Evolutionary conservation across 2,329 filamentous ascomycete species (phyloP).

Genomic region (Didymella lethalis): DNA sequence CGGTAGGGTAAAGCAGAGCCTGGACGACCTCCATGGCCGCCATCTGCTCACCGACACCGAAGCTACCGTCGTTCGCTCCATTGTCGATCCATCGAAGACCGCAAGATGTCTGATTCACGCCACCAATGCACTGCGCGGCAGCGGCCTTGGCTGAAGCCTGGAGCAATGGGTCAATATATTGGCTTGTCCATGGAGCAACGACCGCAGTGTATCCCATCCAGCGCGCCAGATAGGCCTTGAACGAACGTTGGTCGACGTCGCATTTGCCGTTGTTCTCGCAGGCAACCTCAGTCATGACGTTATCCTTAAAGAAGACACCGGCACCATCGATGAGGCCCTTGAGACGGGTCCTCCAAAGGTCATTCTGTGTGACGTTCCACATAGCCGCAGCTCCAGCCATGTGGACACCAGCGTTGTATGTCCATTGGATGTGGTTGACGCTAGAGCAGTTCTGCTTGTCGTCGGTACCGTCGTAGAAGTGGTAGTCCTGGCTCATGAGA

Average conservation of each 20-base stretch:
- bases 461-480: slow-evolving; percentile 57
- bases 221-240: slow-evolving; percentile 55
- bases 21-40: slow-evolving; percentile 64
- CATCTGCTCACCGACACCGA: slow-evolving; percentile 68
- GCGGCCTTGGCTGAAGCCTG: slow-evolving; percentile 64
- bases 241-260: slow-evolving; percentile 58
- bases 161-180: slow-evolving; percentile 60
- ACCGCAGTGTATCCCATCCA: slow-evolving; percentile 54
- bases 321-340: slow-evolving; percentile 47
- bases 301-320: slow-evolving; percentile 54
- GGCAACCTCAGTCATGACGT: slow-evolving; percentile 59
- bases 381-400: slow-evolving; percentile 58
- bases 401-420: slow-evolving; percentile 57
- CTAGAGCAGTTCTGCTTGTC: slow-evolving; percentile 54
- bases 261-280: slow-evolving; percentile 58
- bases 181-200: slow-evolving; percentile 49
- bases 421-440: slow-evolving; percentile 57
- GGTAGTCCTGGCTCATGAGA: slow-evolving; percentile 58
- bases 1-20: slow-evolving; percentile 50
- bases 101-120: slow-evolving; percentile 56
- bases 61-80: slow-evolving; percentile 56
- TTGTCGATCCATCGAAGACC: slow-evolving; percentile 56
- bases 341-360: slow-evolving; percentile 43
- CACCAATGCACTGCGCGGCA: slow-evolving; percentile 63
- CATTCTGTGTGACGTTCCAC: slow-evolving; percentile 53